phyloP scores from a whole-genome alignment of 1,284 basidiomycete genomes.

The Ganoderma lingzhi region DNA sequence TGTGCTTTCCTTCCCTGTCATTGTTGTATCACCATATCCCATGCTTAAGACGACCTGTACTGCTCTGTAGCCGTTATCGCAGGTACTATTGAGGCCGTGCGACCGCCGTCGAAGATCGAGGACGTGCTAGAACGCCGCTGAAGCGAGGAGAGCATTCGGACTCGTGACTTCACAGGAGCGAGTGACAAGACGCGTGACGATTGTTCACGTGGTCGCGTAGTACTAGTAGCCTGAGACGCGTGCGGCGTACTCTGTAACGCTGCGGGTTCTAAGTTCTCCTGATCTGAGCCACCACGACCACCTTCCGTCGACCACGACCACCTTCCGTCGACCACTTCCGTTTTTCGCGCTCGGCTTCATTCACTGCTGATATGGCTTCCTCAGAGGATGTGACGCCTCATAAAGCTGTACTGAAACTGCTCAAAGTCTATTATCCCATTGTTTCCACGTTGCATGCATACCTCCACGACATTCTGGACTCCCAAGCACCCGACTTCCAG shows the following conservation, averaged over 20 bases:
- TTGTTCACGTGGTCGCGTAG: constrained; percentile 22
- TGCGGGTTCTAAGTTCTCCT: too few species aligned
- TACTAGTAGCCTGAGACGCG: constrained; percentile 3
- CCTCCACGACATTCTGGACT: constrained; percentile 48
- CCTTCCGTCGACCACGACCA: background rate
- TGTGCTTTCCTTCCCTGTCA: background rate
- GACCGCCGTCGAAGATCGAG: background rate
- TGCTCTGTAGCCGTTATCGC: background rate
- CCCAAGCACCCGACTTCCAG: constrained; percentile 28
- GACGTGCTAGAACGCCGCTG: background rate
- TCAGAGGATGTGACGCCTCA: background rate
- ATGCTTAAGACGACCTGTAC: background rate
- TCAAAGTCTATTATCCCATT: constrained; percentile 49
- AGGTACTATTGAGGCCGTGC: background rate
- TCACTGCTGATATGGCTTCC: background rate
- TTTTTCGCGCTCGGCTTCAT: background rate
- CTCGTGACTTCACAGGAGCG: background rate
- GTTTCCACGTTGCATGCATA: constrained; percentile 52
- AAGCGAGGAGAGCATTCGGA: background rate
- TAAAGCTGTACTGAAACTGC: constrained; percentile 29
- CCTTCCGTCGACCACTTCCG: background rate
- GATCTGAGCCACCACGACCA: too few species aligned
- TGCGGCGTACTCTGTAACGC: constrained; percentile 8
- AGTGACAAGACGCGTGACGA: constrained; percentile 19
- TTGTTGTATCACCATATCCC: background rate